These are phyloP conservation scores for Fusarium graminum DNA, from an alignment of 2,329 filamentous ascomycete species.

Conservation along the genomic window DNA sequence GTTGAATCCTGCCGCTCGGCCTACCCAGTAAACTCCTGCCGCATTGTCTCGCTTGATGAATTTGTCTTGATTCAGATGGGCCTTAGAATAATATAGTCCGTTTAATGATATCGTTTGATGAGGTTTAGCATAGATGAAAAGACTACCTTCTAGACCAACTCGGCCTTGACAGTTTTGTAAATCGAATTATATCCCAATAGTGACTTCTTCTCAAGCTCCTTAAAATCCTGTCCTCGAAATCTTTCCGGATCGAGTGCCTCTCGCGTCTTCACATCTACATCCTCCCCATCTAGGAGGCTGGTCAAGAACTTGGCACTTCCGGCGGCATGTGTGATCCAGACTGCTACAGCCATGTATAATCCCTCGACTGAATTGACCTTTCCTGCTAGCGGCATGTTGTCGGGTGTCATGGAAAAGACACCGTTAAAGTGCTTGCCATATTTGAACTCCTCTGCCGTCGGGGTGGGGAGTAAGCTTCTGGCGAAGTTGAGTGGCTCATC, in stretches of 20 bases:
- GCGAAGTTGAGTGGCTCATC: slow-evolving; percentile 32
- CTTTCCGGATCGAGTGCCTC: slow-evolving; percentile 39
- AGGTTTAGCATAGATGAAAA: not conserved
- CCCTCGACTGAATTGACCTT: slow-evolving; percentile 14
- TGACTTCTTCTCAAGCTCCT: slow-evolving; percentile 32
- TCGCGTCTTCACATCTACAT: slow-evolving; percentile 18
- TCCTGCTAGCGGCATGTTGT: slow-evolving; percentile 46
- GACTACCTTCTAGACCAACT: fast-evolving
- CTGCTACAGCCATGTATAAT: slow-evolving; percentile 35
- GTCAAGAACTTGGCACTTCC: slow-evolving; percentile 38
- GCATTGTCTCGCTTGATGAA: too few relatives aligned
- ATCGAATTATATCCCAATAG: slow-evolving; percentile 43
- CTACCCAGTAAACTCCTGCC: not conserved
- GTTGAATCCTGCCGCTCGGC: slow-evolving; percentile 4
- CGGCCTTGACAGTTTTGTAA: slow-evolving; percentile 40
- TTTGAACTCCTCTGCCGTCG: slow-evolving; percentile 21
- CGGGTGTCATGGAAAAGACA: slow-evolving; percentile 47
- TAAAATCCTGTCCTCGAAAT: slow-evolving; percentile 31
- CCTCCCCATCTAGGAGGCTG: slow-evolving; percentile 20
- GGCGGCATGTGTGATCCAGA: slow-evolving; percentile 45
- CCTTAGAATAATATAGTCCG: not conserved
- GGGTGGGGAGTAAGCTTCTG: slow-evolving; percentile 21
- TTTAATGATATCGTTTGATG: not conserved
- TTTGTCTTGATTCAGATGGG: not conserved
- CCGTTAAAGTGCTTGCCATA: slow-evolving; percentile 38